Evolutionary conservation across 2,329 filamentous ascomycete species (phyloP).

Genomic region (Capronia coronata): DNA sequence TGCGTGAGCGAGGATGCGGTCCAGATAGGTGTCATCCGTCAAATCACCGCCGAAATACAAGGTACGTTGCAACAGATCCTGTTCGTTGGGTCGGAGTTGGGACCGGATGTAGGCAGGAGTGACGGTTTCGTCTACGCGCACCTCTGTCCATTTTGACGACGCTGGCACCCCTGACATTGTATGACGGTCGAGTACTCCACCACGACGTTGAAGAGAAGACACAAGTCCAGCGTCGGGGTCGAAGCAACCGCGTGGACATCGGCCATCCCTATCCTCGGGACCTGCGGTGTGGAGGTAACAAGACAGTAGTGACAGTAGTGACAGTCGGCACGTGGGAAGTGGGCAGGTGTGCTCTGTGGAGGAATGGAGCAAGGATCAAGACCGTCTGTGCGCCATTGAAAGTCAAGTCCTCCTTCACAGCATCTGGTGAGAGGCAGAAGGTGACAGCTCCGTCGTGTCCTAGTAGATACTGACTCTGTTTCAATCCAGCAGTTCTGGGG

Average conservation of each 20-base stretch:
- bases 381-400: too few species aligned
- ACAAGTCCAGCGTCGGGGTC: background rate
- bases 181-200: too few species aligned
- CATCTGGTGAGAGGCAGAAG: too few species aligned
- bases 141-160: constrained; percentile 40
- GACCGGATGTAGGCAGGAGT: constrained; percentile 37
- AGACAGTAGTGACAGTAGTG: background rate
- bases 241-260: background rate
- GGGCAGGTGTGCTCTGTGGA: constrained; percentile 1
- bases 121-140: constrained; percentile 40
- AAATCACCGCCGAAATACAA: constrained; percentile 40
- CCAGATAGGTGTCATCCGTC: constrained; percentile 50
- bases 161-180: too few species aligned
- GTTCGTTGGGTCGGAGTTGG: constrained; percentile 32
- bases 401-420: too few species aligned
- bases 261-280: constrained; percentile 9
- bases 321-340: constrained; percentile 11
- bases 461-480: too few species aligned
- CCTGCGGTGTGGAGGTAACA: constrained; percentile 1
- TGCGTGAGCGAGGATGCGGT: constrained; percentile 56
- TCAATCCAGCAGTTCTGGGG: too few species aligned
- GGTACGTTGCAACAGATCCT: constrained; percentile 32
- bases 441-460: too few species aligned
- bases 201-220: background rate
- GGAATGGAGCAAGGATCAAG: background rate